Conservation (phyloP, 225 moss, liverwort and hornwort genomes). For the Marchantia paleacea region DNA sequence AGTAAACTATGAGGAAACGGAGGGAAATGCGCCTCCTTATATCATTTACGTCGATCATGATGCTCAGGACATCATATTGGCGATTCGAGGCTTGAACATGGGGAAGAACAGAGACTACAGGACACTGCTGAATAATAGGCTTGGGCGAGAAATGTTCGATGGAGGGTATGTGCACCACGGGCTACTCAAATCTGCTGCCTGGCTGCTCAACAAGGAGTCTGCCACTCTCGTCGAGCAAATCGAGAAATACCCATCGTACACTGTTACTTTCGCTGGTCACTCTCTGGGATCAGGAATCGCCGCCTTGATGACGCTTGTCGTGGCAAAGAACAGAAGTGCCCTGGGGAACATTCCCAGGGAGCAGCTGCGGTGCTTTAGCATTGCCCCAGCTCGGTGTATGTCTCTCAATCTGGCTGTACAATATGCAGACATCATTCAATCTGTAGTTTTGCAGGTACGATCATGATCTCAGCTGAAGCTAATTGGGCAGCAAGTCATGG, state of each 20-base stretch:
- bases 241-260: constrained; percentile 37
- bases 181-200: constrained; percentile 47
- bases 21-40: constrained; percentile 49
- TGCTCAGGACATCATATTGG: constrained; percentile 41
- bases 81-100: constrained; percentile 49
- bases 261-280: constrained; percentile 50
- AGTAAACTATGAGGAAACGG: constrained; percentile 38
- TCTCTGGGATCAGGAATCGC: constrained; percentile 55
- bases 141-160: constrained; percentile 48
- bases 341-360: constrained; percentile 40
- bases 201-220: constrained; percentile 49
- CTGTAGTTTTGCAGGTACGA: constrained; percentile 49
- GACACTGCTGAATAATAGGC: constrained; percentile 41
- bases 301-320: constrained; percentile 44
- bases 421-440: constrained; percentile 49
- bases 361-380: constrained; percentile 33
- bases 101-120: constrained; percentile 43
- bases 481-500: background rate
- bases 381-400: constrained; percentile 54
- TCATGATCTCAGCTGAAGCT: background rate
- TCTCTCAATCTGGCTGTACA: constrained; percentile 55
- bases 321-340: constrained; percentile 40
- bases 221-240: constrained; percentile 40
- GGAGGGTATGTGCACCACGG: constrained; percentile 55
- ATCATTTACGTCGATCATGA: constrained; percentile 49